A percentile compares a stretch with the other conserved stretches of the same genome.
Evolutionary conservation across 2,329 filamentous ascomycete species (phyloP).

Genomic region (Talaromyces sp.): DNA sequence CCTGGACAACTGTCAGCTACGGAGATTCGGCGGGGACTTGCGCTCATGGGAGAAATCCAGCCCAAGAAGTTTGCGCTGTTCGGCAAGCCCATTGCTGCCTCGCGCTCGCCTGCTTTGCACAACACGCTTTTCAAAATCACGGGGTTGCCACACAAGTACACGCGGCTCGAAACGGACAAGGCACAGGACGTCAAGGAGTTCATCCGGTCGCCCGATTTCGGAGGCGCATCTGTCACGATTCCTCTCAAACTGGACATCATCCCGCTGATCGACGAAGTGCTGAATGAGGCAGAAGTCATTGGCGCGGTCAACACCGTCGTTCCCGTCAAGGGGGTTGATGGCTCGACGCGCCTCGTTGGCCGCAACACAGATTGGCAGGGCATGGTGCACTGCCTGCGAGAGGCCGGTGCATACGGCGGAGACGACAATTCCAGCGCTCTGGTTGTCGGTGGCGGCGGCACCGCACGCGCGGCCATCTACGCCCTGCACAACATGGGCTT

Average conservation of each 20-base stretch:
- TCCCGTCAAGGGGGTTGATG: slow-evolving; percentile 46
- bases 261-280: slow-evolving; percentile 70
- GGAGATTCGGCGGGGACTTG: slow-evolving; percentile 75
- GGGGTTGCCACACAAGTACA: slow-evolving; percentile 82
- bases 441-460: slow-evolving; percentile 87
- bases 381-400: slow-evolving; percentile 74
- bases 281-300: slow-evolving; percentile 72
- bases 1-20: slow-evolving; percentile 87
- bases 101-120: slow-evolving; percentile 82
- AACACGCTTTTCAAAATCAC: slow-evolving; percentile 72
- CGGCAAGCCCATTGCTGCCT: slow-evolving; percentile 75
- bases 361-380: slow-evolving; percentile 96
- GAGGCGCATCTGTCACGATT: slow-evolving; percentile 92
- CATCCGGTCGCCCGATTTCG: slow-evolving; percentile 70
- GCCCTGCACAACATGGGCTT: slow-evolving; percentile 79
- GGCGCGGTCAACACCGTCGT: slow-evolving; percentile 95
- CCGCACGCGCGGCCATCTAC: slow-evolving; percentile 84
- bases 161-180: slow-evolving; percentile 65
- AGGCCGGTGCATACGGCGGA: slow-evolving; percentile 55
- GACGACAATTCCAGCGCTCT: slow-evolving; percentile 53
- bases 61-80: slow-evolving; percentile 79
- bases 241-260: slow-evolving; percentile 89
- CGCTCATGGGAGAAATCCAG: slow-evolving; percentile 72
- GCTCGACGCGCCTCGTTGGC: slow-evolving; percentile 58
- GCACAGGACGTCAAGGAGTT: slow-evolving; percentile 56